A percentile compares a stretch with the other conserved stretches of the same genome.
phyloP scores from a whole-genome alignment of 768 basidiomycete species.

The Naganishia friedmannii region DNA sequence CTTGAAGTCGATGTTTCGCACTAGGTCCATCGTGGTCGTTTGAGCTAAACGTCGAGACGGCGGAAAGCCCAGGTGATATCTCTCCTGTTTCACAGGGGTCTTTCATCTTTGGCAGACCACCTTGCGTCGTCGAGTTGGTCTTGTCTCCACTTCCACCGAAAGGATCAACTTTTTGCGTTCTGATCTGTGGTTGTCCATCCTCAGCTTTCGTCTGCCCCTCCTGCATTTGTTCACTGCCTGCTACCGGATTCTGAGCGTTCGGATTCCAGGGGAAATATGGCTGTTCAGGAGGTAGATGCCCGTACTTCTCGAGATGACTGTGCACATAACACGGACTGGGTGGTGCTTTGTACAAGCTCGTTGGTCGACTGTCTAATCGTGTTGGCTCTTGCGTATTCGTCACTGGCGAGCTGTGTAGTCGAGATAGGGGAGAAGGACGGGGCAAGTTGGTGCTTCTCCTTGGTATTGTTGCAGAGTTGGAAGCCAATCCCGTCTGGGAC shows the following conservation, averaged over 20 bases:
- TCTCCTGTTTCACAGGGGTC: conserved; percentile 11
- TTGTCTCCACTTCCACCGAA: not conserved
- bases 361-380: not conserved
- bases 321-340: conserved; percentile 79
- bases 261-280: conserved; percentile 9
- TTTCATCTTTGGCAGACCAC: not conserved
- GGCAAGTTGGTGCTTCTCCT: conserved; percentile 13
- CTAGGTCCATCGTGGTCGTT: conserved; percentile 33
- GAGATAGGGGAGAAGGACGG: conserved; percentile 25
- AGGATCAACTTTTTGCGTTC: conserved; percentile 8
- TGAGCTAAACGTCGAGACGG: conserved; percentile 30
- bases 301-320: conserved; percentile 79
- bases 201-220: not conserved
- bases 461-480: conserved; percentile 9
- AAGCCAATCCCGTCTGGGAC: not conserved
- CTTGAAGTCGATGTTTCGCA: conserved; percentile 39
- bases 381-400: conserved; percentile 9
- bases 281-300: conserved; percentile 63
- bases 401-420: conserved; percentile 25
- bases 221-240: not conserved
- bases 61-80: conserved; percentile 14
- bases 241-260: not conserved
- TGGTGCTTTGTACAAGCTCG: not conserved
- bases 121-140: conserved; percentile 9
- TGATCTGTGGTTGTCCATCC: not conserved